Conservation (phyloP, 169 alveolate genomes). For the Cystoisospora suis region DNA sequence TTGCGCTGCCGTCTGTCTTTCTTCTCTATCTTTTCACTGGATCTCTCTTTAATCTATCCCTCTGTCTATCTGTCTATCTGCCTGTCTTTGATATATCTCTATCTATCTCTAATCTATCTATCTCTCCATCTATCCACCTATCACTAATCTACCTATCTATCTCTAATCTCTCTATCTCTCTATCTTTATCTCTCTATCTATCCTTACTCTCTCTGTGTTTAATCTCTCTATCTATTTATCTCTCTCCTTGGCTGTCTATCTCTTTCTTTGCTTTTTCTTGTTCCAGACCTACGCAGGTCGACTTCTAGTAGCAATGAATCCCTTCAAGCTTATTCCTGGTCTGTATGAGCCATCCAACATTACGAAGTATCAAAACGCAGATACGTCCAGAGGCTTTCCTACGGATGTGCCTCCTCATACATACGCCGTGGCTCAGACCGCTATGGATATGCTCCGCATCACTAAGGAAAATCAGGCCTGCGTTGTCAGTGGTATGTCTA, state of each 20-base stretch:
- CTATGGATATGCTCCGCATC: conserved; percentile 38
- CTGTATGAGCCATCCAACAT: conserved; percentile 80
- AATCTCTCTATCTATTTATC: too few relatives aligned
- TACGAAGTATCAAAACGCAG: conserved; percentile 77
- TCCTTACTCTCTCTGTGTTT: too few relatives aligned
- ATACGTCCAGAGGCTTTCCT: conserved; percentile 74
- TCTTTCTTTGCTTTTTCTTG: not conserved
- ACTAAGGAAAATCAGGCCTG: conserved; percentile 50
- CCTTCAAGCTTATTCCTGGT: conserved; percentile 85
- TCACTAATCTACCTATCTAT: too few relatives aligned
- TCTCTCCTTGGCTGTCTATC: not conserved
- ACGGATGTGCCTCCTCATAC: conserved; percentile 84
- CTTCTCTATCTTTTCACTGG: too few relatives aligned
- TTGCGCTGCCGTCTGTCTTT: not conserved
- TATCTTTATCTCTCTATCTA: not conserved
- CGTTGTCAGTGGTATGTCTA: conserved; percentile 46
- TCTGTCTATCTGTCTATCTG: too few relatives aligned
- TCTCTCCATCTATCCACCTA: too few relatives aligned
- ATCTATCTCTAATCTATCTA: too few relatives aligned
- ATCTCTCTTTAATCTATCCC: too few relatives aligned
- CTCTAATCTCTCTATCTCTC: too few relatives aligned
- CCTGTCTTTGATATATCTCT: too few relatives aligned
- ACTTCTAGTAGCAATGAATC: conserved; percentile 88
- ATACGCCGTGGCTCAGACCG: conserved; percentile 81
- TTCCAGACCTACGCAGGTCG: conserved; percentile 85